Conservation (phyloP, 1,284 basidiomycete genomes). For the Leccinum huronense region DNA sequence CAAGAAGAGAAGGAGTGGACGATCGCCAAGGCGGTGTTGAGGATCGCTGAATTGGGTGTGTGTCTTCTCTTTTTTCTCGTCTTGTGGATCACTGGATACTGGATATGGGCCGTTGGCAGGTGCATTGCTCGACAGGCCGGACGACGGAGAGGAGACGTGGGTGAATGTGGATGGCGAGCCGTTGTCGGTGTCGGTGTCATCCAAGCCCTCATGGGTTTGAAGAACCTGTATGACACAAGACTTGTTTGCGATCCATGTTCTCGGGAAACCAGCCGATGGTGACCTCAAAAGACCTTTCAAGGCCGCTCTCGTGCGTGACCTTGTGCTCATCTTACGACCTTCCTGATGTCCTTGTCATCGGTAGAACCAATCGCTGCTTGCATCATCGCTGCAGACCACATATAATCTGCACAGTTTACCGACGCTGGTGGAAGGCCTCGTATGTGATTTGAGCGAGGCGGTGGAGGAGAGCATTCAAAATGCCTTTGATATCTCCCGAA, state of each 20-base stretch:
- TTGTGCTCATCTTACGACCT: neutral
- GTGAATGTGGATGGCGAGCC: slow-evolving; percentile 12
- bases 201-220: slow-evolving; percentile 86
- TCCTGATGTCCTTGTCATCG: slow-evolving; percentile 2
- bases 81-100: no score
- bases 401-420: slow-evolving; percentile 77
- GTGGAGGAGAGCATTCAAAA: slow-evolving; percentile 78
- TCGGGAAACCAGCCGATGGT: slow-evolving; percentile 55
- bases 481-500: slow-evolving; percentile 82
- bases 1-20: no score
- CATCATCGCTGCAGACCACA: slow-evolving; percentile 91
- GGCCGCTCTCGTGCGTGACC: slow-evolving; percentile 59
- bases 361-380: slow-evolving; percentile 85
- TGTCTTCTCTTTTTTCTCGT: no score
- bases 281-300: slow-evolving; percentile 74
- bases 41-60: no score
- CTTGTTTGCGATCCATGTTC: slow-evolving; percentile 72
- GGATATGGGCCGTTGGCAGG: slow-evolving; percentile 15
- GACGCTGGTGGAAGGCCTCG: slow-evolving; percentile 32
- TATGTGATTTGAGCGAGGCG: slow-evolving; percentile 53
- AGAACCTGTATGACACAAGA: slow-evolving; percentile 84
- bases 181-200: slow-evolving; percentile 40
- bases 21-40: no score
- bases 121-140: slow-evolving; percentile 30
- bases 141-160: neutral